Percentiles rank a stretch among this genome's conserved stretches.
These are phyloP conservation scores for Aplosporella prunicola DNA, from an alignment of 2,329 filamentous ascomycete genomes.

Conservation along the genomic window DNA sequence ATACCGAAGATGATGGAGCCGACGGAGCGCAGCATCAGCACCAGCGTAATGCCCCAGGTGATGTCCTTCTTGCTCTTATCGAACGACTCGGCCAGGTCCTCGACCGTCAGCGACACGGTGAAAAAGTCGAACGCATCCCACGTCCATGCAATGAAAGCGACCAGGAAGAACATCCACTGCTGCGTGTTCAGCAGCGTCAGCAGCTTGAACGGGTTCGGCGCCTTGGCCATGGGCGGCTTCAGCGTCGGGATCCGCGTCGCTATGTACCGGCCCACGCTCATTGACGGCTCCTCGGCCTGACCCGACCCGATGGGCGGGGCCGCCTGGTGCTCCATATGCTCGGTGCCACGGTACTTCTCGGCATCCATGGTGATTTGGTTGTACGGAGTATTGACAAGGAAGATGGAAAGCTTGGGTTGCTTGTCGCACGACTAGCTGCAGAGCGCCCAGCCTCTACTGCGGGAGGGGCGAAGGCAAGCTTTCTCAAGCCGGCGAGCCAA, in stretches of 20 bases:
- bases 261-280: constrained; percentile 40
- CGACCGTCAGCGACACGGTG: constrained; percentile 49
- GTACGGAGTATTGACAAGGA: too few species aligned
- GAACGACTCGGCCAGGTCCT: constrained; percentile 44
- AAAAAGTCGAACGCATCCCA: constrained; percentile 52
- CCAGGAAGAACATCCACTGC: constrained; percentile 51
- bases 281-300: not conserved
- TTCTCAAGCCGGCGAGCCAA: too few species aligned
- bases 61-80: constrained; percentile 47
- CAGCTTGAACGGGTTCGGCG: constrained; percentile 45
- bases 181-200: constrained; percentile 43
- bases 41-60: constrained; percentile 45
- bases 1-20: constrained; percentile 50
- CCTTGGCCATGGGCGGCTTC: constrained; percentile 46
- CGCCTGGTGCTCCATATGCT: not conserved
- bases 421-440: too few species aligned
- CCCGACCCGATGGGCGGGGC: not conserved
- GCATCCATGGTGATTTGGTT: not conserved
- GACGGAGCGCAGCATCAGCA: constrained; percentile 51
- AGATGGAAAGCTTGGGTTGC: too few species aligned
- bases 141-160: constrained; percentile 40
- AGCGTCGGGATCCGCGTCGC: constrained; percentile 45
- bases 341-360: constrained; percentile 1
- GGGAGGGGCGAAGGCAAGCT: too few species aligned
- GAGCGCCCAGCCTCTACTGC: too few species aligned